phyloP scores from a whole-genome alignment of 371 early-diverging fungal genomes.

The Saksenaea vasiformis region DNA sequence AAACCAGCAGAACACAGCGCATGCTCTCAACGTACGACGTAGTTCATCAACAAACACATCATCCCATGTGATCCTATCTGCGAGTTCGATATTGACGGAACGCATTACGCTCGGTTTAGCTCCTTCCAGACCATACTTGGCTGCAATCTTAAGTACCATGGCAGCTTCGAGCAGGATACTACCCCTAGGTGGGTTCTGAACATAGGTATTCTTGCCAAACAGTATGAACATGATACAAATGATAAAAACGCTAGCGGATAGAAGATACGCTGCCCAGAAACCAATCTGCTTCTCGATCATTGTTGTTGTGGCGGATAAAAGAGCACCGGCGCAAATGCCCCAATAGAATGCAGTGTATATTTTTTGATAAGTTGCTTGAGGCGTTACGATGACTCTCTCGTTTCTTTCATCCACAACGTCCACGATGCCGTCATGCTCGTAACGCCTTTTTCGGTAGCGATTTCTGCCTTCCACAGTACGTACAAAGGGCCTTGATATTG shows the following conservation, averaged over 20 bases:
- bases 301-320: conserved; percentile 58
- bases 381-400: conserved; percentile 15
- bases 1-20: conserved; percentile 68
- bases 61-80: conserved; percentile 55
- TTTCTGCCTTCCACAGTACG: background rate
- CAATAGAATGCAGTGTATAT: conserved; percentile 10
- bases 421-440: no score
- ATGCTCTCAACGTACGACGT: conserved; percentile 60
- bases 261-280: conserved; percentile 63
- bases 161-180: conserved; percentile 33
- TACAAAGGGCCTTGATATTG: background rate
- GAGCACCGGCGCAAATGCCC: conserved; percentile 65
- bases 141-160: conserved; percentile 17
- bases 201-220: conserved; percentile 60
- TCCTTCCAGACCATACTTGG: conserved; percentile 41
- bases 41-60: conserved; percentile 72
- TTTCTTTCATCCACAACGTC: background rate
- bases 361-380: conserved; percentile 13
- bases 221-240: conserved; percentile 61
- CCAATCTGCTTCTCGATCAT: conserved; percentile 51
- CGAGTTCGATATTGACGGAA: conserved; percentile 20
- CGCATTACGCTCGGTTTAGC: conserved; percentile 31
- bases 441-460: no score
- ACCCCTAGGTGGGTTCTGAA: conserved; percentile 58
- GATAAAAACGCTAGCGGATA: conserved; percentile 64